A percentile compares a stretch with the other conserved stretches of the same genome.
Evolutionary conservation across 306 rosid genomes (phyloP).

Genomic region (Acmispon strigosus): DNA sequence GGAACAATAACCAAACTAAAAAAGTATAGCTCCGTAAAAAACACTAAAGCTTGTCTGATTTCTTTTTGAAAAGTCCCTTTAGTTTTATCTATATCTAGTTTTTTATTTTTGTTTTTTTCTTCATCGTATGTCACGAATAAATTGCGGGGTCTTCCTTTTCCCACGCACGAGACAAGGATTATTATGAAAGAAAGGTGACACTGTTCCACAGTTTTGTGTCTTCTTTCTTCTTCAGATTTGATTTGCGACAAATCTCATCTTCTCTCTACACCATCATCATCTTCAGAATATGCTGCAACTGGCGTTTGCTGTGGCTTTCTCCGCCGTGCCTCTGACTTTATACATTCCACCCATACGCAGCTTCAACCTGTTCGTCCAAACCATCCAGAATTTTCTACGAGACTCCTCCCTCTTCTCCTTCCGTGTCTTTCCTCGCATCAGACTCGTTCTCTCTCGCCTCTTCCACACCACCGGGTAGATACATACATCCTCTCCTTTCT

Average conservation of each 20-base stretch:
- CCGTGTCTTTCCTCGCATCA: slow-evolving; percentile 47
- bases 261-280: background rate
- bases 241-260: background rate
- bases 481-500: background rate
- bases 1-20: too few relatives aligned
- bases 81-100: too few relatives aligned
- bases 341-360: slow-evolving; percentile 86
- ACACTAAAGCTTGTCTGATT: too few relatives aligned
- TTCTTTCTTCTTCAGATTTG: background rate
- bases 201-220: background rate
- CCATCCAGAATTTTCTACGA: slow-evolving; percentile 44
- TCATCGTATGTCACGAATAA: background rate
- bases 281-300: slow-evolving; percentile 55
- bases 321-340: slow-evolving; percentile 79
- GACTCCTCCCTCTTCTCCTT: slow-evolving; percentile 35
- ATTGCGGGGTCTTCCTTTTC: background rate
- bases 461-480: slow-evolving; percentile 43
- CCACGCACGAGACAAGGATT: slow-evolving; percentile 13
- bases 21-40: too few relatives aligned
- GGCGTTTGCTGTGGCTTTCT: slow-evolving; percentile 78
- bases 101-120: too few relatives aligned
- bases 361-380: slow-evolving; percentile 59
- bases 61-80: too few relatives aligned
- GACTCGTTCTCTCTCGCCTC: slow-evolving; percentile 59
- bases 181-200: background rate